phyloP scores from a whole-genome alignment of 768 basidiomycete species.

The Suillus tomentosus region DNA sequence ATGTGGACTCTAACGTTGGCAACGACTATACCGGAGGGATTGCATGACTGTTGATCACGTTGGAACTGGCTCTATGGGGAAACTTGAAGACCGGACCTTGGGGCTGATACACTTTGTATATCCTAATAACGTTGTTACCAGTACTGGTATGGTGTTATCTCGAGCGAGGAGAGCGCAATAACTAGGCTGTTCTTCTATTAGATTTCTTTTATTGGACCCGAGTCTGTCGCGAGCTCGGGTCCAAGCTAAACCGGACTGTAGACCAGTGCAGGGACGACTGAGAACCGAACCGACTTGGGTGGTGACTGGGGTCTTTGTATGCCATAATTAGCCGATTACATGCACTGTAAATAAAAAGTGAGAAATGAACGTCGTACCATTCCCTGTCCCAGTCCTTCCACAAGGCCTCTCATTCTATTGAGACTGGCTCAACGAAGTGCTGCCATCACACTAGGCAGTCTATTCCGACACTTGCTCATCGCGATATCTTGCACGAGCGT shows the following conservation, averaged over 20 bases:
- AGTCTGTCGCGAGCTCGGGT: background rate
- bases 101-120: too few relatives aligned
- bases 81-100: too few relatives aligned
- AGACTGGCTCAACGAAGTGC: background rate
- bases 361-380: slow-evolving; percentile 24
- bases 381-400: slow-evolving; percentile 5
- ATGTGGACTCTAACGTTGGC: background rate
- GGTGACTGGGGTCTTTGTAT: slow-evolving; percentile 29
- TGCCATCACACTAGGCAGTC: background rate
- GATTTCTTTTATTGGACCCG: background rate
- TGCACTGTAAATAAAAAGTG: slow-evolving; percentile 28
- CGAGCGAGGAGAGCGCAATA: background rate
- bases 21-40: background rate
- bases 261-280: background rate
- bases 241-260: background rate
- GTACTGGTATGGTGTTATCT: background rate
- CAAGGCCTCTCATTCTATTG: slow-evolving; percentile 3
- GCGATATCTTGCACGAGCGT: background rate
- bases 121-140: too few relatives aligned
- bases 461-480: background rate
- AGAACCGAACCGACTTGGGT: slow-evolving; percentile 2
- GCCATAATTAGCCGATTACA: slow-evolving; percentile 23
- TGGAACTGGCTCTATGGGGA: background rate
- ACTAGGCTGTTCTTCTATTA: background rate
- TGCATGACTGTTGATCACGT: background rate